phyloP scores from a whole-genome alignment of 83 land plant species.

The Picea engelmannii region DNA sequence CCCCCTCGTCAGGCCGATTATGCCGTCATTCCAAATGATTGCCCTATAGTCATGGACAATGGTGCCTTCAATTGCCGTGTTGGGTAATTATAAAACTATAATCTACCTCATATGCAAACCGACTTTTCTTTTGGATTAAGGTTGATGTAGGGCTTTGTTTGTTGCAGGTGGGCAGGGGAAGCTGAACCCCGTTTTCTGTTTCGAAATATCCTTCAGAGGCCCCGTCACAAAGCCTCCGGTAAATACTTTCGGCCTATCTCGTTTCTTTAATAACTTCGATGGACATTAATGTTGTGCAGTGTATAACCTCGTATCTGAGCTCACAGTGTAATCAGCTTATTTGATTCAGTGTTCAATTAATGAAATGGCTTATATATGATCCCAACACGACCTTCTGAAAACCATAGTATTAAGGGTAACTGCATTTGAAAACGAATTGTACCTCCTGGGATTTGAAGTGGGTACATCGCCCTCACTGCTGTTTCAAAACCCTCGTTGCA shows the following conservation, averaged over 20 bases:
- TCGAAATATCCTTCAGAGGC: slow-evolving; percentile 75
- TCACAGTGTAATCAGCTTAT: not conserved
- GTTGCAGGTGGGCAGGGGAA: slow-evolving; percentile 85
- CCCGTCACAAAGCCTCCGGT: slow-evolving; percentile 78
- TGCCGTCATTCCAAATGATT: slow-evolving; percentile 35
- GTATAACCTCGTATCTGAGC: not conserved
- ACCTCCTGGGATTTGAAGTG: too few relatives aligned
- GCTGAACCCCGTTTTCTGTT: slow-evolving; percentile 65
- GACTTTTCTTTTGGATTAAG: not conserved
- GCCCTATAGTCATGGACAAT: slow-evolving; percentile 93
- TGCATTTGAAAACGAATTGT: too few relatives aligned
- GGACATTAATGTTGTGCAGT: not conserved
- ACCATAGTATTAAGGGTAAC: too few relatives aligned
- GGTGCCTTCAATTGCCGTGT: slow-evolving; percentile 88
- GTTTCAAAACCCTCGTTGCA: too few relatives aligned
- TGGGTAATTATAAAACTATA: slow-evolving; percentile 51
- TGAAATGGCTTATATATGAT: not conserved
- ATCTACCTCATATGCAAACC: not conserved
- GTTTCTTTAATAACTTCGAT: not conserved
- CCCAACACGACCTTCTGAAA: too few relatives aligned
- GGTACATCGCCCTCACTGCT: too few relatives aligned
- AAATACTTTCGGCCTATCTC: not conserved
- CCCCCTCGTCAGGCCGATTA: slow-evolving; percentile 73
- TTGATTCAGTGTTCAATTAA: not conserved
- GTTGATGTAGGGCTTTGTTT: not conserved